Percentiles rank a stretch among this genome's conserved stretches.
Evolutionary conservation across 2,329 filamentous ascomycete genomes (phyloP).

Genomic region (Neofusicoccum cordaticola): DNA sequence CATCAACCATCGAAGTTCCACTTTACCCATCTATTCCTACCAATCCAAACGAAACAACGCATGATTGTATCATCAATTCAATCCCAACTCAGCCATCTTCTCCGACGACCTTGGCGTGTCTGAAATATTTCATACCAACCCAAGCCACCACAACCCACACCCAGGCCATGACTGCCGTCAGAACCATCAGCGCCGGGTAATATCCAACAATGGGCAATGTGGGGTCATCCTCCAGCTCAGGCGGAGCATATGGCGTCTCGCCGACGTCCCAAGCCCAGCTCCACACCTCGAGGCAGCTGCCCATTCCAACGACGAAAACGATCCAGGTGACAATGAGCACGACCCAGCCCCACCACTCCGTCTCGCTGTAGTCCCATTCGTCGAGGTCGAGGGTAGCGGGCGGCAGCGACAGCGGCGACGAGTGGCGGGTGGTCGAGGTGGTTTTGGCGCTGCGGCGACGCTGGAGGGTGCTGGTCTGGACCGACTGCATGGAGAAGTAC

Average conservation of each 20-base stretch:
- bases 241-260: constrained; percentile 90
- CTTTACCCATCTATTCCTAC: neutral
- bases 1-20: neutral
- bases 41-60: neutral
- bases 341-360: constrained; percentile 97
- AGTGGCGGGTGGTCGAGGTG: constrained; percentile 12
- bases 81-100: constrained; percentile 40
- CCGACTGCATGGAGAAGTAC: constrained; percentile 36
- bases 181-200: constrained; percentile 88
- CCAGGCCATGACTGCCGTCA: constrained; percentile 96
- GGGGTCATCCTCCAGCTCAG: constrained; percentile 90
- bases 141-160: constrained; percentile 97
- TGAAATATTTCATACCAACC: constrained; percentile 99
- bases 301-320: constrained; percentile 95
- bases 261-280: constrained; percentile 99
- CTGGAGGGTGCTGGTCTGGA: constrained; percentile 24
- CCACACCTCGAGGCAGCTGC: constrained; percentile 91
- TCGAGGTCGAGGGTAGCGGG: constrained; percentile 32
- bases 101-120: constrained; percentile 85
- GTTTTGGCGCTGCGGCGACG: constrained; percentile 31
- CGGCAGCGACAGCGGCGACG: constrained; percentile 15
- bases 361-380: constrained; percentile 90
- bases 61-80: neutral
- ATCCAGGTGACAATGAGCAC: constrained; percentile 88
- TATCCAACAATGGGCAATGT: constrained; percentile 95